Evolutionary conservation across 495 filamentous ascomycete species (phyloP), one percentile per base, ranked within the genome.

Genomic region (Hypoxylon cercidicola): DNA sequence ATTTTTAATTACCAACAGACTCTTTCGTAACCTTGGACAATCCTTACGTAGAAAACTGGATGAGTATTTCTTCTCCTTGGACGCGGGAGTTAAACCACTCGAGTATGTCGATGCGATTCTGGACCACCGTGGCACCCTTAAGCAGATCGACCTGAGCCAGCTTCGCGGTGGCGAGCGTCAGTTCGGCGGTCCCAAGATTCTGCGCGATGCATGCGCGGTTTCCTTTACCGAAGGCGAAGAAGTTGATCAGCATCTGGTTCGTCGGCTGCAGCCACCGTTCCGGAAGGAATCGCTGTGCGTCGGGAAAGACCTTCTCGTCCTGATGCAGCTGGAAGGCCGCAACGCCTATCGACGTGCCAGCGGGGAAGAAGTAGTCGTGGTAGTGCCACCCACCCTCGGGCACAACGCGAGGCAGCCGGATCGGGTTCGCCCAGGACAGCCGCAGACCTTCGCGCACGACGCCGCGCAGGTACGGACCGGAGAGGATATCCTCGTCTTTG

Each of bases 71-170:
- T 12, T 46, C 44, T 28, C 44, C 44, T 28, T 23, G 8, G 12
- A 46, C 44, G 13, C 44, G 44, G 4, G 74, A 76, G 61, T 84
- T 84, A 46, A 86, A 86, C 82, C 82, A 85, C 60, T 86, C 77
- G 46, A 68, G 61, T 25, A 81, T 75, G 62, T 80, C 75, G 44
- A 85, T 78, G 30, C 68, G 54, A 20, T 78, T 70, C 23, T 72
- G 52, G 12, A 74, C 65, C 11, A 68, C 60, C 35, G 54, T 74
- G 2, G 82, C 78, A 9, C 79, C 46, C 25, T 34, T 34, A 12
- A 86, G 66, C 3, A 82, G 62, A 60, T 76, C 77, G 11, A 58
- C 70, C 48, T 75, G 50, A 4, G 71, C 80, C 28, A 84, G 45
- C 25, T 62, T 71, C 47, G 77, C 62, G 0, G 75, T 72, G 2